A percentile compares a stretch with the other conserved stretches of the same genome.
These are phyloP conservation scores for Cornus suecica DNA, from an alignment of 148 eudicot species.

Conservation along the genomic window DNA sequence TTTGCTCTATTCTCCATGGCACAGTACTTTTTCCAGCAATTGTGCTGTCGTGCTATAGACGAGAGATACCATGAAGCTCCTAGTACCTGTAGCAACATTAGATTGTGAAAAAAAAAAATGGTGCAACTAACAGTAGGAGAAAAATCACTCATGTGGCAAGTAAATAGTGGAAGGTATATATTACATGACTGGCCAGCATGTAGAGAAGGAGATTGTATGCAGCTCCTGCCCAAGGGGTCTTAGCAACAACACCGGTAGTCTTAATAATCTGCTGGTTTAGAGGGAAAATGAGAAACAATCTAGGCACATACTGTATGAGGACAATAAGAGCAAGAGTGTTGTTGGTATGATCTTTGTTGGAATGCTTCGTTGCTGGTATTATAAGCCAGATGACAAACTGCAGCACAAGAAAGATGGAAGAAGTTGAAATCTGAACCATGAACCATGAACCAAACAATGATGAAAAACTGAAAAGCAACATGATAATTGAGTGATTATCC, in stretches of 20 bases:
- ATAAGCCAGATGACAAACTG: constrained; percentile 75
- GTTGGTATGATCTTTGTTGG: constrained; percentile 54
- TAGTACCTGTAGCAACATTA: constrained; percentile 49
- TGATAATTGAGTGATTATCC: background rate
- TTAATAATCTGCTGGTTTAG: constrained; percentile 69
- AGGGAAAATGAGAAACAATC: constrained; percentile 79
- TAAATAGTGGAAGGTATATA: constrained; percentile 6
- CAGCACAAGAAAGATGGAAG: constrained; percentile 10
- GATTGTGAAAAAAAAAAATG: background rate
- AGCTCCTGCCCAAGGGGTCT: constrained; percentile 94
- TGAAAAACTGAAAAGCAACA: background rate
- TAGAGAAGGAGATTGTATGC: constrained; percentile 87
- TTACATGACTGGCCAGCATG: constrained; percentile 94
- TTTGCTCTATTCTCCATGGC: constrained; percentile 27
- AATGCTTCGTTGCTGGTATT: constrained; percentile 51
- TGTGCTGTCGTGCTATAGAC: constrained; percentile 75
- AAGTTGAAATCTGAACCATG: background rate
- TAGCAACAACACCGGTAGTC: constrained; percentile 79
- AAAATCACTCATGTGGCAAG: background rate
- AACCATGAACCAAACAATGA: background rate
- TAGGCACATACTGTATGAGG: constrained; percentile 75
- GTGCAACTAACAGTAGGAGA: background rate
- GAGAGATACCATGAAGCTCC: constrained; percentile 91
- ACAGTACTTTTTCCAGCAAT: constrained; percentile 76
- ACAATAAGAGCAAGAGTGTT: constrained; percentile 75